Percentiles rank a stretch among this genome's conserved stretches.
These are phyloP conservation scores for Malbranchea zuffiana DNA, from an alignment of 2,329 filamentous ascomycete species.

Conservation along the genomic window DNA sequence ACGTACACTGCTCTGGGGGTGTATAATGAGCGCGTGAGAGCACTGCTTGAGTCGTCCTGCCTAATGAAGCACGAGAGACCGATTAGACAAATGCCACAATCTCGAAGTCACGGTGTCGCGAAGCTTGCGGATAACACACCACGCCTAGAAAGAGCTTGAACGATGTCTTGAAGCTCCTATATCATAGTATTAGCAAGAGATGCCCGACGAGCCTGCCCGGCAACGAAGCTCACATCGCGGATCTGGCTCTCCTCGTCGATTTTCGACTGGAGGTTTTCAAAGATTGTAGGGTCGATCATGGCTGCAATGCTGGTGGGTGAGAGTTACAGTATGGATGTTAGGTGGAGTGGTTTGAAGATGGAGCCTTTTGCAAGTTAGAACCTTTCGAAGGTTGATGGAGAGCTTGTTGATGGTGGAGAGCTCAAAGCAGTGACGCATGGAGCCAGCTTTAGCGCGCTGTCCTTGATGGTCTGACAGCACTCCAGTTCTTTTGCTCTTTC, in stretches of 20 bases:
- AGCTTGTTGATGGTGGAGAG: too few relatives aligned
- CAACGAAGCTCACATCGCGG: conserved; percentile 49
- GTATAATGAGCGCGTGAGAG: conserved; percentile 87
- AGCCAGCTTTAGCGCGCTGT: too few relatives aligned
- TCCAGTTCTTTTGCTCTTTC: too few relatives aligned
- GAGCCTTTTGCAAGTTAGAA: too few relatives aligned
- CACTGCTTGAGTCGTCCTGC: conserved; percentile 67
- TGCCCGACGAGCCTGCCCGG: too few relatives aligned
- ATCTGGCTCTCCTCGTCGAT: conserved; percentile 79
- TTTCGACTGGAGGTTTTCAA: conserved; percentile 74
- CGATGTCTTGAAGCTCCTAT: conserved; percentile 64
- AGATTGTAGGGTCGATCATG: conserved; percentile 72
- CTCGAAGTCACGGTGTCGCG: too few relatives aligned
- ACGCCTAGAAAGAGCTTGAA: conserved; percentile 71
- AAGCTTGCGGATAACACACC: conserved; percentile 34
- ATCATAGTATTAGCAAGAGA: conserved; percentile 12
- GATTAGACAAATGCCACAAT: not conserved
- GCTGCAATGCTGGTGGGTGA: conserved; percentile 20
- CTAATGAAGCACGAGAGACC: conserved; percentile 27
- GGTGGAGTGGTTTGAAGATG: too few relatives aligned
- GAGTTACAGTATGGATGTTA: not conserved
- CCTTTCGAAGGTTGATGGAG: too few relatives aligned
- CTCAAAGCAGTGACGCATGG: too few relatives aligned
- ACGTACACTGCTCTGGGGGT: conserved; percentile 51
- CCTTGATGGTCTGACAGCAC: too few relatives aligned